Evolutionary conservation across 129 eudicot species (phyloP), one percentile per base, ranked within the genome.

Genomic region (Flaveria ramosissima): DNA sequence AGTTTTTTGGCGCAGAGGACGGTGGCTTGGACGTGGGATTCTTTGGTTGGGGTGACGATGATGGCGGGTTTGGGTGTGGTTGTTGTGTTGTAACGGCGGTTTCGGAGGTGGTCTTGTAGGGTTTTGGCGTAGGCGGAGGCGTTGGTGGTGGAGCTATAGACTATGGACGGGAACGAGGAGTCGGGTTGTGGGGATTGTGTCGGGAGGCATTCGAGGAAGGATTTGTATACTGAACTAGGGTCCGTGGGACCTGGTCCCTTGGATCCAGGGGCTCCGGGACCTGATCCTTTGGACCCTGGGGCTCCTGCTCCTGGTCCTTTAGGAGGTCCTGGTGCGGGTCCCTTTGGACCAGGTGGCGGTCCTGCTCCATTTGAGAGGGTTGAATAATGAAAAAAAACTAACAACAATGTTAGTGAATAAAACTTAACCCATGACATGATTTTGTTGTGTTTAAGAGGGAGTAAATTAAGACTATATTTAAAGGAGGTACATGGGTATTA

Each of bases 61-160:
- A 83, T 47, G 9, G n/a, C 56, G 52, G 90, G 90, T 71, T 86
- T 83, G 1, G 88, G 87, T 26, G 88, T 77, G 42, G 63, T 13
- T 2, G 87, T 42, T 16, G 76, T 23, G 71, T 77, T 86, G 56
- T 70, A 86, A 9, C 90, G 83, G 4, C 73, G 72, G 85, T 86
- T 86, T 75, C 72, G 83, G 2, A 86, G 50, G 77, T 74, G 82
- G 9, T 76, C 53, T 70, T 77, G 77, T 46, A 86, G 47, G 27
- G 82, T 78, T 23, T 78, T 39, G 13, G 81, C 41, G 72, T 72
- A 86, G 39, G 90, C 46, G 39, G 85, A 42, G 51, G 83, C 57
- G 63, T 80, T 80, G 0, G 23, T 2, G 16, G 30, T 19, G 59
- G 85, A 78, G 51, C 70, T 50, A 77, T 80, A 86, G 4, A 86